Conservation (phyloP, 495 filamentous ascomycete species). For the Aspergillus nidulans region DNA sequence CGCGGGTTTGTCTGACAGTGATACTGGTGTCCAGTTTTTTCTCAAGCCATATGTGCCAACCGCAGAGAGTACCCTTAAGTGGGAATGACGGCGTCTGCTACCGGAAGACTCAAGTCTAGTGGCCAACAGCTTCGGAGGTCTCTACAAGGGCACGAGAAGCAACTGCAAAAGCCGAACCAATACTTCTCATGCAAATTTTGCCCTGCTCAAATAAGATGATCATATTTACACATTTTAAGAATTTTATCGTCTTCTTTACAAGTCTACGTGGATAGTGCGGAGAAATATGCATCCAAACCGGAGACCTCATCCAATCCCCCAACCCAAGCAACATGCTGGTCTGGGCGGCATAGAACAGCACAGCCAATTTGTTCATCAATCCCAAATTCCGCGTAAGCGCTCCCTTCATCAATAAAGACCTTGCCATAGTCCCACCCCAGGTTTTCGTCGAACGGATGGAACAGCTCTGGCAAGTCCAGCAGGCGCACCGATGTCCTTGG, state of each 20-base stretch:
- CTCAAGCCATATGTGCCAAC: too few species aligned
- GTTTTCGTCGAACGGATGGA: slow-evolving; percentile 26
- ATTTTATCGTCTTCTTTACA: neutral
- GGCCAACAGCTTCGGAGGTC: too few species aligned
- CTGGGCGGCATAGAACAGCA: slow-evolving; percentile 28
- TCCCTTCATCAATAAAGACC: slow-evolving; percentile 19
- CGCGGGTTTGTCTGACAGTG: too few species aligned
- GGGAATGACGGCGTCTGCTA: too few species aligned
- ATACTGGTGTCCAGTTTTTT: too few species aligned
- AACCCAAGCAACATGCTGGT: slow-evolving; percentile 27
- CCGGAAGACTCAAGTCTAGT: too few species aligned
- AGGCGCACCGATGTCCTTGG: slow-evolving; percentile 11
- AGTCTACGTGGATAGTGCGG: neutral
- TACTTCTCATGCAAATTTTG: too few species aligned
- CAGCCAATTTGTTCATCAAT: slow-evolving; percentile 14
- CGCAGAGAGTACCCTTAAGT: too few species aligned
- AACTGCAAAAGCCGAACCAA: too few species aligned
- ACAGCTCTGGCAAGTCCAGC: slow-evolving; percentile 22
- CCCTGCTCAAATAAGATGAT: too few species aligned
- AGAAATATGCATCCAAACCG: slow-evolving; percentile 13
- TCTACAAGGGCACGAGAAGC: too few species aligned
- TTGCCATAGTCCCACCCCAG: slow-evolving; percentile 27
- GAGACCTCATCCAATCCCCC: slow-evolving; percentile 16
- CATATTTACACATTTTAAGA: too few species aligned
- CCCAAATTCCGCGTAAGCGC: slow-evolving; percentile 18